Conservation (phyloP, 768 basidiomycete genomes). For the Pleurotus tuber-regium region DNA sequence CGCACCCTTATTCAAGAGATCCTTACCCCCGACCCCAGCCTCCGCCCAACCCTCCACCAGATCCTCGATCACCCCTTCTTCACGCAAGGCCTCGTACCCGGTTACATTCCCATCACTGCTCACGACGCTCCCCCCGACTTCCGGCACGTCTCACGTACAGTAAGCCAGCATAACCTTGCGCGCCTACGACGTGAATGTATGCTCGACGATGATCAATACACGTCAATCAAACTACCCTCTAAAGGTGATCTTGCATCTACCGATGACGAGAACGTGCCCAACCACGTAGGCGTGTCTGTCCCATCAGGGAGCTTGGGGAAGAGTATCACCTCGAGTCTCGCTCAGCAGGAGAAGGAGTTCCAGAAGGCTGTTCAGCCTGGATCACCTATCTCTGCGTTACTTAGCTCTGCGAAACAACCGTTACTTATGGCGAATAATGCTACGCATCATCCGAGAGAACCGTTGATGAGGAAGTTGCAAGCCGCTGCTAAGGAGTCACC, state of each 20-base stretch:
- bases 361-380: conserved; percentile 94
- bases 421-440: conserved; percentile 61
- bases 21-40: conserved; percentile 78
- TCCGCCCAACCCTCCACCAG: conserved; percentile 80
- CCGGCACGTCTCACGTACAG: conserved; percentile 55
- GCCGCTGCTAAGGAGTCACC: conserved; percentile 15
- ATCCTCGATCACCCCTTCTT: conserved; percentile 89
- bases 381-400: conserved; percentile 87
- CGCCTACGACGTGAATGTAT: conserved; percentile 60
- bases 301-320: conserved; percentile 21
- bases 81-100: conserved; percentile 73
- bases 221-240: conserved; percentile 41
- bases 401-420: conserved; percentile 87
- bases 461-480: conserved; percentile 31
- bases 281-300: conserved; percentile 7
- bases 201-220: conserved; percentile 60
- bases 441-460: conserved; percentile 20
- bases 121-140: conserved; percentile 78
- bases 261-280: neutral
- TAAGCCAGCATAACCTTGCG: conserved; percentile 68
- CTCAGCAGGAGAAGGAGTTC: conserved; percentile 95
- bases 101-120: conserved; percentile 77
- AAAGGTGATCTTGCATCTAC: conserved; percentile 14
- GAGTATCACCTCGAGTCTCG: conserved; percentile 59
- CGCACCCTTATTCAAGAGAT: conserved; percentile 80